Base-by-base conservation (phyloP, 495 filamentous ascomycete genomes). In the Penicillium fimorum region DNA sequence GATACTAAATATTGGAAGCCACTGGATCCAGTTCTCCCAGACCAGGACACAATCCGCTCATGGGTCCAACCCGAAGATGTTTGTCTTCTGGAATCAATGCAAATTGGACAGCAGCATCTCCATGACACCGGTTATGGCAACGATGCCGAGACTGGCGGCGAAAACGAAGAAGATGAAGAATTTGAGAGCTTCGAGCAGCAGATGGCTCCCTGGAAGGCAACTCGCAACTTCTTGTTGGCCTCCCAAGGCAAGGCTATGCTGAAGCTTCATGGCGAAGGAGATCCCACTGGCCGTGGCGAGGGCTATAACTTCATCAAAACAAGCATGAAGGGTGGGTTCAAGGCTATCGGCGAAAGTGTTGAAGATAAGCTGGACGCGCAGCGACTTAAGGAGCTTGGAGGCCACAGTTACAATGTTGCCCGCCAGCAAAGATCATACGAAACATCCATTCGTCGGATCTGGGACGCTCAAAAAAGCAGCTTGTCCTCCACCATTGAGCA, bases 251-350 rank as follows among this genome's bases (percentile, higher is more conserved):
- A 99, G 69, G 94, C 94, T 9, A 99, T 99, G 94, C 82, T 99
- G 44, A 84, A 89, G 55, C 84, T 99, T 10, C 90, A 97, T 62
- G 94, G 94, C 17, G 87, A 92, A 58, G 94, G 95, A 30, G 94
- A 99, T 66, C 94, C 94, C n/a, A 94, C 92, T 8, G 90, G 92
- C 11, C 88, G 90, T 60, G 94, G 94, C 3, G 86, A 96, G 53
- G 94, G 90, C 3, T 93, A 97, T 76, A 96, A 87, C 68, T 96
- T 97, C 69, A 87, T 99, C 61, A 89, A 92, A 63, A 96, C 91
- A 0, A 95, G 90, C 12, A 99, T 99, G 94, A 99, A 99, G 70
- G 94, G 94, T 45, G 94, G 94, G 3, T 99, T 94, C 74, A 90
- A 95, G 62, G 88, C 91, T 30, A 80, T 91, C 55, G 89, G 93